Conservation (phyloP, 106 monocot genomes). For the Triglochin maritima region DNA sequence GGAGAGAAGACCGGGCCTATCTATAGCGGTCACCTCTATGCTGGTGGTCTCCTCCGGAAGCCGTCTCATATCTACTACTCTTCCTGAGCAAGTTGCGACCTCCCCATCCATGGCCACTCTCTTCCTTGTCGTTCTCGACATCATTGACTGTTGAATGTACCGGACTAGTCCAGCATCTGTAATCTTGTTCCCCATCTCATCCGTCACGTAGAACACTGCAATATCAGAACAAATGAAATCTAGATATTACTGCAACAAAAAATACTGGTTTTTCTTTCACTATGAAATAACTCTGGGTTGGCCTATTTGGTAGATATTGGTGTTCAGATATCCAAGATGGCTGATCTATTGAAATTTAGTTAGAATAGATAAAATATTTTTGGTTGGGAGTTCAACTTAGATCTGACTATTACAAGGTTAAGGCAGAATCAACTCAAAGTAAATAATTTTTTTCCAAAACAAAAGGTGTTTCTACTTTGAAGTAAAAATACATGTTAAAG, state of each 20-base stretch:
- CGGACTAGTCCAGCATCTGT: constrained; percentile 29
- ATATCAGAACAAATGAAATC: neutral
- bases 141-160: constrained; percentile 40
- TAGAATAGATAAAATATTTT: neutral
- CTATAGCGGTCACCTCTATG: constrained; percentile 37
- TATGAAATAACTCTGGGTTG: no score
- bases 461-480: neutral
- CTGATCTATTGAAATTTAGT: neutral
- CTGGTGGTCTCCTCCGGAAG: constrained; percentile 5
- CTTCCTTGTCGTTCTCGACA: neutral
- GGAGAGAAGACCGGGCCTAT: constrained; percentile 56
- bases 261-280: no score
- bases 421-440: no score
- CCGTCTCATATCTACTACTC: constrained; percentile 24
- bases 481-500: neutral
- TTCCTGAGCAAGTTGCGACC: constrained; percentile 49
- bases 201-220: constrained; percentile 69
- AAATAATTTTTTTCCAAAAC: no score
- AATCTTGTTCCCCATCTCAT: constrained; percentile 43
- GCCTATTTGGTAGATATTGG: no score
- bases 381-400: neutral
- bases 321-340: neutral
- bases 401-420: neutral
- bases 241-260: no score
- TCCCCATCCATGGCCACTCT: neutral